phyloP scores from a whole-genome alignment of 108 stramenopile species.

The Pseudonitzschia delicatissima region DNA sequence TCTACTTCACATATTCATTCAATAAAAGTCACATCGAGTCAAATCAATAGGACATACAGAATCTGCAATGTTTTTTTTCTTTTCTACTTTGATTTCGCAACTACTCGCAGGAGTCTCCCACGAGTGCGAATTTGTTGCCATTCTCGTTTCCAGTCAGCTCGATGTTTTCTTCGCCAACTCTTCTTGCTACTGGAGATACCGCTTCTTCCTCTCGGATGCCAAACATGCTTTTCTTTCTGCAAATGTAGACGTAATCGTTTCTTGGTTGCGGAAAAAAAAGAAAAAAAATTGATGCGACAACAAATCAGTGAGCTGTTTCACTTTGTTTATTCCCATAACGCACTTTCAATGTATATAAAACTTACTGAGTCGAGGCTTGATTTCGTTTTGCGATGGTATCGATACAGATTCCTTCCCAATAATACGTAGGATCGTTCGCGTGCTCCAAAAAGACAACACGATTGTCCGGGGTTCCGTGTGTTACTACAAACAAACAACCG shows the following conservation, averaged over 20 bases:
- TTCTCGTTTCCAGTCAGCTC: not conserved
- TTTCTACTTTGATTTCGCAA: too few species aligned
- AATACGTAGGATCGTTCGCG: conserved; percentile 37
- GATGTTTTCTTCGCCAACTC: not conserved
- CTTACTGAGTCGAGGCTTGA: not conserved
- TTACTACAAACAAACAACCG: conserved; percentile 68
- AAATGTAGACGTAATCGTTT: conserved; percentile 29
- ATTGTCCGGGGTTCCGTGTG: conserved; percentile 68
- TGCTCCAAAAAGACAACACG: conserved; percentile 75
- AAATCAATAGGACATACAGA: too few species aligned
- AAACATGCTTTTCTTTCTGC: conserved; percentile 19
- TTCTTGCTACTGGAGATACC: too few species aligned
- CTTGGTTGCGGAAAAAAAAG: not conserved
- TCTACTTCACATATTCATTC: too few species aligned
- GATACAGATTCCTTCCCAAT: conserved; percentile 42
- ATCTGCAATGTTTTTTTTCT: too few species aligned
- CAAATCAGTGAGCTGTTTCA: too few species aligned
- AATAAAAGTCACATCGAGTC: too few species aligned
- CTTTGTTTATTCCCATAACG: too few species aligned
- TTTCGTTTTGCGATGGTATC: conserved; percentile 16
- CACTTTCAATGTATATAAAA: too few species aligned
- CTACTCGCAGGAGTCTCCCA: not conserved
- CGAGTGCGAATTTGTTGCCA: not conserved
- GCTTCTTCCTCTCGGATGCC: too few species aligned
- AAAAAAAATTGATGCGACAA: not conserved